Conservation (phyloP, 805 yeast genomes). For the Ogataea saltuana region DNA sequence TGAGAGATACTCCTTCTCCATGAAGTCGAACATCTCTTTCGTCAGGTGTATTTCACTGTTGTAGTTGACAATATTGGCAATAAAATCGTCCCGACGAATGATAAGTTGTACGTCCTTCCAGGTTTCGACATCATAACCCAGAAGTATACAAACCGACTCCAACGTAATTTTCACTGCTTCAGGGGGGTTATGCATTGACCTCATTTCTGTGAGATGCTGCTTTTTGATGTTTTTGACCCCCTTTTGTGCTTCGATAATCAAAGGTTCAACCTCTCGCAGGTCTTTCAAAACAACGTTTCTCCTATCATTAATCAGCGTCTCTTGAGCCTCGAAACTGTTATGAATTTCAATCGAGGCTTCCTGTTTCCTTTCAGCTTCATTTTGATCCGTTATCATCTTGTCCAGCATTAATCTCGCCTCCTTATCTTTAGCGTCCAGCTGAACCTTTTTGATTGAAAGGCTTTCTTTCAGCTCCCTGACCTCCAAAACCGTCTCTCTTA, state of each 20-base stretch:
- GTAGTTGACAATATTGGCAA: constrained; percentile 74
- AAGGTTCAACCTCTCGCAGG: constrained; percentile 78
- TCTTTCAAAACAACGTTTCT: constrained; percentile 58
- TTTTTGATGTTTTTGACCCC: constrained; percentile 94
- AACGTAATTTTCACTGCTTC: constrained; percentile 78
- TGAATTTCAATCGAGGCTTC: constrained; percentile 82
- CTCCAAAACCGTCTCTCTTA: constrained; percentile 73
- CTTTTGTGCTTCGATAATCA: constrained; percentile 76
- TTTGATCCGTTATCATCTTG: constrained; percentile 79
- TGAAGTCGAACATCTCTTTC: constrained; percentile 48
- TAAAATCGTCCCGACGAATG: constrained; percentile 86
- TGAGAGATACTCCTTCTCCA: constrained; percentile 62
- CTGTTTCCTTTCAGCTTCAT: constrained; percentile 87
- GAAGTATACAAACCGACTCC: constrained; percentile 83
- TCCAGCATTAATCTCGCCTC: constrained; percentile 74
- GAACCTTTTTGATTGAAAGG: constrained; percentile 52
- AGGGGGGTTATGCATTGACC: constrained; percentile 92
- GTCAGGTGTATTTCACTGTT: constrained; percentile 62
- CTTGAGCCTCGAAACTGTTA: constrained; percentile 66
- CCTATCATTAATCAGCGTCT: constrained; percentile 55
- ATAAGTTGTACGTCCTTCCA: constrained; percentile 86
- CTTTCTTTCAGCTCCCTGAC: constrained; percentile 60
- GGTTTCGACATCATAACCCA: constrained; percentile 62
- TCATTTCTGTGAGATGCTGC: constrained; percentile 83
- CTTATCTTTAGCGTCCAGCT: constrained; percentile 54